Base-by-base conservation (phyloP, 2,329 filamentous ascomycete species). In the Aspergillus terreus region DNA sequence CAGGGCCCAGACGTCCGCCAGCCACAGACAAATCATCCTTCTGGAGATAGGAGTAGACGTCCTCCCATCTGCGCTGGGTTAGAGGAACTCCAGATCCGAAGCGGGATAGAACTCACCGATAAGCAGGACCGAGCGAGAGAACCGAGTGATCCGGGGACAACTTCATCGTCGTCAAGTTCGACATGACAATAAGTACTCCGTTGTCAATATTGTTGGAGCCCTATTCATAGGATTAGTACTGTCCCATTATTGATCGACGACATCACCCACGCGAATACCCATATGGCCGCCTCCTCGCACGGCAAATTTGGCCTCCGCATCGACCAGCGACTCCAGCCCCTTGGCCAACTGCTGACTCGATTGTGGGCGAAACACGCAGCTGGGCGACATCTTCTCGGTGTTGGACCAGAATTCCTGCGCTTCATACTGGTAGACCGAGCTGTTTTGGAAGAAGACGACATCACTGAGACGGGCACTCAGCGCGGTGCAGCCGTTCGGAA, bases 241-340 rank as follows among this genome's bases (percentile, higher is more conserved):
- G 5, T 11, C 5, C 6, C 2, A 42, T 11, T 2, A 2, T 9
- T n/a, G n/a, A 6, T 4, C 41, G 51, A 17, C 49, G 67, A 17
- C 49, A 67, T 66, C 48, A 42, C 40, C 15, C 19, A 42, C 40
- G 2, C 40, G 55, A 42, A 70, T 65, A 0, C 63, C 66, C 67
- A 68, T 70, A 51, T 70, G 67, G 21, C 66, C 65, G 33, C 67
- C 67, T 36, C 66, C 66, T 17, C 66, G 64, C 45, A 69, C 65
- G 2, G 67, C 67, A 50, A 68, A 69, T 46, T 60, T 44, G n/a
- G 61, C 61, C 33, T 64, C 43, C 4, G 53, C 55, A 5, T 53
- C 38, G 21, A 57, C 56, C 50, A 67, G 51, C 11, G 51, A 47
- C 35, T 51, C 25, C 12, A 71, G 33, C 3, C 58, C 66, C 17